Percentiles rank a stretch among this genome's conserved stretches.
These are phyloP conservation scores for Biscogniauxia marginata DNA, from an alignment of 2,329 filamentous ascomycete species.

Conservation along the genomic window DNA sequence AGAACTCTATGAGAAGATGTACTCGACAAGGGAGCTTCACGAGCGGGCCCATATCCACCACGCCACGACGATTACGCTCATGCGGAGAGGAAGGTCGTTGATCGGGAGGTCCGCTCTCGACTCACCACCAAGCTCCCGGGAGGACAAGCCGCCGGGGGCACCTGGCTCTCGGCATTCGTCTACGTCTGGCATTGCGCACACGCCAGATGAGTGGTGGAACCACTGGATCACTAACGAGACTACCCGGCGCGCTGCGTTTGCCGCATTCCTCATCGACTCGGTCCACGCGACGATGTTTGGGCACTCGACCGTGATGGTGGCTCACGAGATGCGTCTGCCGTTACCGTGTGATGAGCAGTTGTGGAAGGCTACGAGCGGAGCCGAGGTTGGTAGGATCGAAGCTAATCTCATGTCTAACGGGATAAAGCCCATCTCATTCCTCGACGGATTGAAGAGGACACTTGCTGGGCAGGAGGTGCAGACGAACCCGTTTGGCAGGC, in stretches of 20 bases:
- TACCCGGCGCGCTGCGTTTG: conserved; percentile 85
- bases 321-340: conserved; percentile 88
- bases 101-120: conserved; percentile 84
- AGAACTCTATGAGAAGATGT: conserved; percentile 98
- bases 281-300: conserved; percentile 98
- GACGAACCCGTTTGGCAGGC: conserved; percentile 91
- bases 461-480: conserved; percentile 81
- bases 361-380: conserved; percentile 86
- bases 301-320: conserved; percentile 94
- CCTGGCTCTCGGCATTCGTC: conserved; percentile 59
- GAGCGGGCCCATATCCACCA: conserved; percentile 96
- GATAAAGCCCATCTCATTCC: conserved; percentile 80
- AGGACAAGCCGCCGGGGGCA: conserved; percentile 47
- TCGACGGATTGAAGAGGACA: conserved; percentile 87
- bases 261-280: conserved; percentile 91
- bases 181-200: conserved; percentile 61
- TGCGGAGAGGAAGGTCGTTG: conserved; percentile 88
- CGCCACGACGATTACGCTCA: conserved; percentile 89
- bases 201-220: conserved; percentile 89
- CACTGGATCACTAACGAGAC: conserved; percentile 95
- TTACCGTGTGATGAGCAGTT: conserved; percentile 89
- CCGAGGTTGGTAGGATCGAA: conserved; percentile 83
- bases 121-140: conserved; percentile 73
- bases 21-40: conserved; percentile 85
- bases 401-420: conserved; percentile 76